Evolutionary conservation across 306 rosid species (phyloP).

Genomic region (Lotus japonicus): DNA sequence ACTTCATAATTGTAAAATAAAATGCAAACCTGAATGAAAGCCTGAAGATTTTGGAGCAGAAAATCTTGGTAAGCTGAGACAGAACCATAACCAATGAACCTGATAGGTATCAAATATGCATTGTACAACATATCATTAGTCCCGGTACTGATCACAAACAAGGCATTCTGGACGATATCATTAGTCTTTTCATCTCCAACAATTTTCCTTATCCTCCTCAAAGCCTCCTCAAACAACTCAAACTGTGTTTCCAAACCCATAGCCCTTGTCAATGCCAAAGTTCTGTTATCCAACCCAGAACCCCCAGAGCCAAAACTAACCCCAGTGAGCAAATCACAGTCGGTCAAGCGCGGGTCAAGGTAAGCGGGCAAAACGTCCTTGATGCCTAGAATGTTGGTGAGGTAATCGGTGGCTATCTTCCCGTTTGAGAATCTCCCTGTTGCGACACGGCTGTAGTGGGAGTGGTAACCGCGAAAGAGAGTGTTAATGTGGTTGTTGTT

Average conservation of each 20-base stretch:
- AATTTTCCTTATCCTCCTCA: neutral
- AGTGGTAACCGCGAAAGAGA: slow-evolving; percentile 10
- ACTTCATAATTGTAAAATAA: neutral
- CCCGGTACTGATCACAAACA: slow-evolving; percentile 39
- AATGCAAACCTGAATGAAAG: slow-evolving; percentile 30
- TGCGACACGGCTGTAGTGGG: slow-evolving; percentile 32
- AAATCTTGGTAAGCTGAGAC: slow-evolving; percentile 24
- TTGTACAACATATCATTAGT: slow-evolving; percentile 37
- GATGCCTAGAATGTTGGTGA: slow-evolving; percentile 30
- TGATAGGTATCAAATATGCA: neutral
- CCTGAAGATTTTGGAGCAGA: slow-evolving; percentile 21
- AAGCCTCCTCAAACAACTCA: slow-evolving; percentile 24
- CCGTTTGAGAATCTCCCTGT: slow-evolving; percentile 41
- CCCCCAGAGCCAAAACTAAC: slow-evolving; percentile 42
- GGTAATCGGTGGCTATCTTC: slow-evolving; percentile 30
- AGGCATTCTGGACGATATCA: slow-evolving; percentile 24
- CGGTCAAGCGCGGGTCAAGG: slow-evolving; percentile 9
- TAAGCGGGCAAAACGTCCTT: slow-evolving; percentile 39
- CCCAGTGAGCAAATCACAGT: slow-evolving; percentile 28
- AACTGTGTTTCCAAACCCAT: slow-evolving; percentile 19
- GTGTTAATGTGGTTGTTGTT: slow-evolving; percentile 28
- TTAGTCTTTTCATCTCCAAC: slow-evolving; percentile 23
- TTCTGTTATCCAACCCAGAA: slow-evolving; percentile 27
- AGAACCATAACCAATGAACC: neutral
- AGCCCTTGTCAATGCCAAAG: neutral